Evolutionary conservation across 2,329 filamentous ascomycete genomes (phyloP), one percentile per base, ranked within the genome.

Genomic region (Ceratocystis alfenasii): DNA sequence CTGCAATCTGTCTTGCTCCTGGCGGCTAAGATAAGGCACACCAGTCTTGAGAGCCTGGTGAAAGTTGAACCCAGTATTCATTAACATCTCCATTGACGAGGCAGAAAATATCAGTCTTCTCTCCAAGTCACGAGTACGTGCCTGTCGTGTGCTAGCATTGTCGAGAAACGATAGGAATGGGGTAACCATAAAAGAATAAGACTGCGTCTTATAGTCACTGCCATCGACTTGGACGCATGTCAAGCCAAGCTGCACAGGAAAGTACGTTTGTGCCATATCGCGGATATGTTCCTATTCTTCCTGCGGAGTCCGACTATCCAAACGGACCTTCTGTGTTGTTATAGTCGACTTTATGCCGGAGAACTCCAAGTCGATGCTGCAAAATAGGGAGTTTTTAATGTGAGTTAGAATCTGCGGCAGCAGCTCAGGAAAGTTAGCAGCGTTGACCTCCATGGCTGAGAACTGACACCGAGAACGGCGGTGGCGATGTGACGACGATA

Each of bases 361-460:
- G 74, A 77, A 77, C 69, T 77, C 75, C 46, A 77, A 61, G 62
- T 77, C 75, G 3, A 78, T 69, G 5, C 74, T 69, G 0, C 76
- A 70, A 65, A 72, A 76, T 0, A 72, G 68, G 0, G 74, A 72
- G 8, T 69, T 66, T 5, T 72, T 67, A 5, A 76, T 73, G 1
- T 70, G 68, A 0, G 71, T 41, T 1, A 77, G 65, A 3, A 77
- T 69, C 1, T 5, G 17, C 0, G 74, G 73, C 6, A 78, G 69
- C 7, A 68, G 46, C 15, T 50, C 41, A 66, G 66, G 69, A 53
- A 71, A 71, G 45, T 70, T 71, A 1, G 66, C n/a, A 22, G 59
- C 60, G 12, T 55, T 68, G 44, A 71, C 57, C 20, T 71, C 67
- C 69, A 72, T 71, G 22, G 7, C 41, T 44, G 20, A 33, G 30